Evolutionary conservation across 805 yeast genomes (phyloP).

Genomic region (Gaillardinia entomophila): DNA sequence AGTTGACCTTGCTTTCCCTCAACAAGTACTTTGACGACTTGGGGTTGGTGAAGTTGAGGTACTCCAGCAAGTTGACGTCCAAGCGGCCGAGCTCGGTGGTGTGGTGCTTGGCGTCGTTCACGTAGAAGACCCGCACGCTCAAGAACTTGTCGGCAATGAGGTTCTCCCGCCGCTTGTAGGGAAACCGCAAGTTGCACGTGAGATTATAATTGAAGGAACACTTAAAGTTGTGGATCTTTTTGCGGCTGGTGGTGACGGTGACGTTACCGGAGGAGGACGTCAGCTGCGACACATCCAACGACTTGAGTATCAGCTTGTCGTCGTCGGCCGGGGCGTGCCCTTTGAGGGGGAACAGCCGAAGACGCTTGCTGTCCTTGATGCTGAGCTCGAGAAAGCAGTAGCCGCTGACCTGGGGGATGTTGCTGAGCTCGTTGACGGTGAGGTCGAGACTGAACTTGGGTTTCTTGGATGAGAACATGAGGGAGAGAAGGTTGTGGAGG

Average conservation of each 20-base stretch:
- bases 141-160: slow-evolving; percentile 40
- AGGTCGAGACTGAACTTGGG: slow-evolving; percentile 62
- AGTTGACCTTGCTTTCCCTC: slow-evolving; percentile 75
- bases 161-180: slow-evolving; percentile 32
- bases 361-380: slow-evolving; percentile 43
- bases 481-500: background rate
- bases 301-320: background rate
- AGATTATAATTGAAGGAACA: slow-evolving; percentile 31
- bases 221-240: slow-evolving; percentile 33
- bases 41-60: slow-evolving; percentile 48
- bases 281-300: background rate
- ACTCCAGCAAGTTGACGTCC: slow-evolving; percentile 67
- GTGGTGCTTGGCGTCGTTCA: slow-evolving; percentile 17
- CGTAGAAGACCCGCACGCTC: slow-evolving; percentile 30
- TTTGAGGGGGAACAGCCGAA: slow-evolving; percentile 5
- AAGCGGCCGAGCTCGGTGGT: slow-evolving; percentile 57
- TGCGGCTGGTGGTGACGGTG: slow-evolving; percentile 22
- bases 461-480: slow-evolving; percentile 23
- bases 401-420: slow-evolving; percentile 78
- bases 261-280: slow-evolving; percentile 16
- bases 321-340: slow-evolving; percentile 1
- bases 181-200: slow-evolving; percentile 33
- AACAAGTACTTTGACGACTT: slow-evolving; percentile 60
- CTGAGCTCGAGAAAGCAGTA: slow-evolving; percentile 60
- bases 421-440: slow-evolving; percentile 63